Conservation (phyloP, 345 rosid species). For the Camelina laxa region DNA sequence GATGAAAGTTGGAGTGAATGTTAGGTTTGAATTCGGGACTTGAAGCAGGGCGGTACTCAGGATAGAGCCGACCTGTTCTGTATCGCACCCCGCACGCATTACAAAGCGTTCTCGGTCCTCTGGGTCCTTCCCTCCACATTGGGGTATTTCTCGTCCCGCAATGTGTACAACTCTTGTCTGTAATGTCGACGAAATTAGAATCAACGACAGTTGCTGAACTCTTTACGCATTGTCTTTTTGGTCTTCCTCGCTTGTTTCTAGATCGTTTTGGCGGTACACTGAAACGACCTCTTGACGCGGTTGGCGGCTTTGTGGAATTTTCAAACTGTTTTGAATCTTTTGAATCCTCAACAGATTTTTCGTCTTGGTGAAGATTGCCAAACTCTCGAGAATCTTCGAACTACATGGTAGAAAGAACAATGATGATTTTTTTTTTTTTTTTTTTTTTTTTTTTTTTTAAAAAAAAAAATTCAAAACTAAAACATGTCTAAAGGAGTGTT, state of each 20-base stretch:
- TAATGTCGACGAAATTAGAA: background rate
- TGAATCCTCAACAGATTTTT: background rate
- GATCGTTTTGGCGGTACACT: background rate
- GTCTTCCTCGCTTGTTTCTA: slow-evolving; percentile 12
- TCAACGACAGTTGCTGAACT: background rate
- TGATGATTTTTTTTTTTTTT: background rate
- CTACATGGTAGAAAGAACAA: background rate
- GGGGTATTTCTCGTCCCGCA: slow-evolving; percentile 22
- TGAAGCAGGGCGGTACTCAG: slow-evolving; percentile 37
- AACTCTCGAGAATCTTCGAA: background rate
- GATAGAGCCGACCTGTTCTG: slow-evolving; percentile 24
- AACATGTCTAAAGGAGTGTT: background rate
- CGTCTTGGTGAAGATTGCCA: background rate
- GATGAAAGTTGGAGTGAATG: slow-evolving; percentile 30
- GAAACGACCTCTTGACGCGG: background rate
- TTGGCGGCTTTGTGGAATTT: background rate
- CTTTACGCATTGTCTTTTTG: background rate
- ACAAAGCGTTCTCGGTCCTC: slow-evolving; percentile 20
- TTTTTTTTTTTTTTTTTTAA: background rate
- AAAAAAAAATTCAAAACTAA: background rate
- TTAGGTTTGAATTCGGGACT: slow-evolving; percentile 30
- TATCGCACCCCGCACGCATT: slow-evolving; percentile 37
- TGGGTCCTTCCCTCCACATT: slow-evolving; percentile 32
- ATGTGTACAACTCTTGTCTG: slow-evolving; percentile 26
- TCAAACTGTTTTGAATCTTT: background rate